Evolutionary conservation across 2,329 filamentous ascomycete species (phyloP).

Genomic region (Sporothrix variecibatus): DNA sequence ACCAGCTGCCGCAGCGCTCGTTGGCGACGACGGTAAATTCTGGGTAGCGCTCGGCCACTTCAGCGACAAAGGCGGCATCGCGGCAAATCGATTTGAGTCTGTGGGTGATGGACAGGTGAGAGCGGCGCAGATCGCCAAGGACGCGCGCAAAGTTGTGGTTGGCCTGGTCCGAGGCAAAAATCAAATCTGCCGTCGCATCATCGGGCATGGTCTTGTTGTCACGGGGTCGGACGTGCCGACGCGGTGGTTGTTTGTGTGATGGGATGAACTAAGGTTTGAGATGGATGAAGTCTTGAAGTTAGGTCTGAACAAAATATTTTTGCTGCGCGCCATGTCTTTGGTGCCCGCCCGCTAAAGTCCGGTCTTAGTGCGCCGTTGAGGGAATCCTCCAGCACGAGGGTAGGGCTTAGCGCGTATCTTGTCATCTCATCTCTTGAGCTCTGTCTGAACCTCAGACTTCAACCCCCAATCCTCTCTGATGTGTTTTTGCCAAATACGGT

Average conservation of each 20-base stretch:
- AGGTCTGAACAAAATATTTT: background rate
- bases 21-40: conserved; percentile 75
- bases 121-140: conserved; percentile 71
- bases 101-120: conserved; percentile 77
- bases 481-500: no score
- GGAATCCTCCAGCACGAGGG: background rate
- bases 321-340: background rate
- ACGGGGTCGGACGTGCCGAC: background rate
- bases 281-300: background rate
- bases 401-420: background rate
- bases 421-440: background rate
- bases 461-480: no score
- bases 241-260: background rate
- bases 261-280: background rate
- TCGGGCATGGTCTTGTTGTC: conserved; percentile 32
- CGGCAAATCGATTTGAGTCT: conserved; percentile 75
- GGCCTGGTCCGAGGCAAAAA: conserved; percentile 52
- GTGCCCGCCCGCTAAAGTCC: background rate
- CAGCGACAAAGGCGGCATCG: conserved; percentile 73
- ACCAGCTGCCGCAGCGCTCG: conserved; percentile 96
- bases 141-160: conserved; percentile 69
- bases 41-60: conserved; percentile 56
- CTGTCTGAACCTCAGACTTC: background rate
- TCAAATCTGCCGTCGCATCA: conserved; percentile 45
- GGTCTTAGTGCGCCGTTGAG: background rate